These are phyloP conservation scores for Aspergillus taichungensis DNA, from an alignment of 495 filamentous ascomycete genomes.

Conservation along the genomic window DNA sequence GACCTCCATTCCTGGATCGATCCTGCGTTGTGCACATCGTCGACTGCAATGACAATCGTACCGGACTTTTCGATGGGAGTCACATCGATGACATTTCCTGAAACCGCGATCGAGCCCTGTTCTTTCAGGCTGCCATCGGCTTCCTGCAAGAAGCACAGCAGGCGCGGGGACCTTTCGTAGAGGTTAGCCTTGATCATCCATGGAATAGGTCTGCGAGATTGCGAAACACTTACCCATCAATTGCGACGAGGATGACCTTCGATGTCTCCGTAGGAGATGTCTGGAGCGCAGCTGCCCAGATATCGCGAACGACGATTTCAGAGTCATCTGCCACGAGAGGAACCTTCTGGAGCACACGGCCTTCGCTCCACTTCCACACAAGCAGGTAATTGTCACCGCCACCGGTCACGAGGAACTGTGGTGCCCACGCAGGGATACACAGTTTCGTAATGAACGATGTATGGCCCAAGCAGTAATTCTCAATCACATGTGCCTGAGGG, in stretches of 20 bases:
- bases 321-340: conserved; percentile 16
- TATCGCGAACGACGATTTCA: conserved; percentile 26
- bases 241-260: conserved; percentile 47
- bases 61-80: conserved; percentile 19
- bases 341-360: conserved; percentile 43
- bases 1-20: conserved; percentile 31
- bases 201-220: not conserved
- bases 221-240: conserved; percentile 53
- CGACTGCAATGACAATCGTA: conserved; percentile 48
- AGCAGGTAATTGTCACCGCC: conserved; percentile 73
- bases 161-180: conserved; percentile 44
- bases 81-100: conserved; percentile 56
- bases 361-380: conserved; percentile 71
- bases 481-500: conserved; percentile 82
- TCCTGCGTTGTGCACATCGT: conserved; percentile 36
- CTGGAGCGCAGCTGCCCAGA: conserved; percentile 26
- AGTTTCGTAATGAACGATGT: conserved; percentile 70
- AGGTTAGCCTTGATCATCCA: not conserved
- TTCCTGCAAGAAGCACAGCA: conserved; percentile 50
- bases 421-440: conserved; percentile 47
- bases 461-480: conserved; percentile 82
- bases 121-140: conserved; percentile 33
- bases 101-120: conserved; percentile 36
- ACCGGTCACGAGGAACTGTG: conserved; percentile 65
- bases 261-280: conserved; percentile 2